Base-by-base conservation (phyloP, 441 rosid species). In the Adansonia gregorii region DNA sequence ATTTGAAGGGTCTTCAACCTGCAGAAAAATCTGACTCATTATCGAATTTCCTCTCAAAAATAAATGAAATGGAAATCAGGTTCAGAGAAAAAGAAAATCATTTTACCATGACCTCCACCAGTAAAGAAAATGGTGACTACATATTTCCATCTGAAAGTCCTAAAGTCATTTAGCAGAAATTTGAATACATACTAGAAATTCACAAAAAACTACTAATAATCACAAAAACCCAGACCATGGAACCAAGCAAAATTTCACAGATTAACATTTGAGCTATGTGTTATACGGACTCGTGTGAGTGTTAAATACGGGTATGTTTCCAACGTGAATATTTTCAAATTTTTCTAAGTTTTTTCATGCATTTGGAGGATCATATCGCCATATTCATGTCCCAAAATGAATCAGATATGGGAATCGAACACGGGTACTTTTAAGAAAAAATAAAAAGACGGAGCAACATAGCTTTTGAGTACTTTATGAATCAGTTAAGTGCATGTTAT, bases 1-100 rank as follows among this genome's bases (percentile, higher is more conserved):
- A 46, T 85, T 87, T 3, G 91, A 82, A 79, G 78, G 81, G 77
- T 91, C 97, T 20, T 87, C 80, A 77, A 94, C 98, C 99, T 94
- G 89, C 80, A 85, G 67, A 74, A 74, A 56, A 73, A 55, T 63
- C 43, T 4, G 39, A 11, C 20, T 24, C n/a, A 15, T 4, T 27
- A 39, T 19, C 5, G 11, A 39, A 46, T 14, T 8, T 22, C 51
- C 15, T 64, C 24, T 54, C 72, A 39, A 22, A 2, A 80, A 22
- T 31, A 58, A 60, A 72, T 24, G 17, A 77, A n/a, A 51, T 49
- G 5, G 31, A 59, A 59, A 22, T 69, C 27, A 20, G 14, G 41
- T 27, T 15, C 68, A 24, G 19, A 52, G 70, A 11, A 51, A 63
- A 17, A 72, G 39, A 48, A 72, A 31, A 43, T 54, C 1, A 60